Percentiles rank a stretch among this genome's conserved stretches.
phyloP scores from a whole-genome alignment of 805 yeast genomes.

The Pichia thaimueangensis region DNA sequence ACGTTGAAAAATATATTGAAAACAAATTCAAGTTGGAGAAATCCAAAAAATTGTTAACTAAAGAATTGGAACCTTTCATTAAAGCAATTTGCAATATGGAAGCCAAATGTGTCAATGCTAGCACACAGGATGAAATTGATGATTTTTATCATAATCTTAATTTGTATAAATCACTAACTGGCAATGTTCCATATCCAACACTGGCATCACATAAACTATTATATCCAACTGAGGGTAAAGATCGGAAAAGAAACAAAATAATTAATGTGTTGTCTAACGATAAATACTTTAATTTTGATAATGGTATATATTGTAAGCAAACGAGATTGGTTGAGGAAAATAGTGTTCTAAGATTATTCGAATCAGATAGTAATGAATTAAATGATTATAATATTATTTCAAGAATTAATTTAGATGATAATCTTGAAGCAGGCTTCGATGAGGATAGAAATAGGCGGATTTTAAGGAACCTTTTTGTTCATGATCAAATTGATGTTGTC shows the following conservation, averaged over 20 bases:
- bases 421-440: slow-evolving; percentile 14
- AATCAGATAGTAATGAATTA: not conserved
- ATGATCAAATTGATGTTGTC: slow-evolving; percentile 63
- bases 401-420: not conserved
- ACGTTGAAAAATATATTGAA: slow-evolving; percentile 3
- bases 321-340: not conserved
- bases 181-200: slow-evolving; percentile 25
- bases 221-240: slow-evolving; percentile 65
- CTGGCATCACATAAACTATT: slow-evolving; percentile 37
- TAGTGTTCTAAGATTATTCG: not conserved
- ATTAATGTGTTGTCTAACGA: slow-evolving; percentile 29
- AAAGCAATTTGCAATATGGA: slow-evolving; percentile 39
- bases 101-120: slow-evolving; percentile 42
- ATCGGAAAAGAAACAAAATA: slow-evolving; percentile 59
- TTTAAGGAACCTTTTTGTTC: slow-evolving; percentile 57
- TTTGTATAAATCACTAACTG: slow-evolving; percentile 41
- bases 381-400: not conserved
- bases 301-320: slow-evolving; percentile 5
- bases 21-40: not conserved
- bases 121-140: slow-evolving; percentile 60
- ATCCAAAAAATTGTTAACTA: slow-evolving; percentile 8
- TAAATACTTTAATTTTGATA: slow-evolving; percentile 1
- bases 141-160: slow-evolving; percentile 43
- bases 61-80: slow-evolving; percentile 31
- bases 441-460: slow-evolving; percentile 75